A percentile compares a stretch with the other conserved stretches of the same genome.
phyloP scores from a whole-genome alignment of 2,329 filamentous ascomycete genomes.

The Diaporthe eres region DNA sequence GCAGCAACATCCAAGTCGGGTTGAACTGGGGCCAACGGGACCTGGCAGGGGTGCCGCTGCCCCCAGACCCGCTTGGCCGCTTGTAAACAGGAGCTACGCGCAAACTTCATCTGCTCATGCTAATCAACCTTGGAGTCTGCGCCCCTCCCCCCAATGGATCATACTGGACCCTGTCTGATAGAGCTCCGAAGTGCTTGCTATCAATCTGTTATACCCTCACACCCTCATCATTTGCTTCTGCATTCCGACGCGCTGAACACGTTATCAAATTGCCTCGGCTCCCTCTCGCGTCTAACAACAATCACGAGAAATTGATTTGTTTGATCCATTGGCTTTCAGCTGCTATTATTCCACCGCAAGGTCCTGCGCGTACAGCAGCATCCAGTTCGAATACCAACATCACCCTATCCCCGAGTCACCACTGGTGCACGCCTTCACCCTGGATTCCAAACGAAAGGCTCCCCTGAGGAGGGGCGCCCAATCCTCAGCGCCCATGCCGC shows the following conservation, averaged over 20 bases:
- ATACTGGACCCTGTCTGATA: slow-evolving; percentile 24
- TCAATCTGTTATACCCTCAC: slow-evolving; percentile 27
- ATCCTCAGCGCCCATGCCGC: slow-evolving; percentile 47
- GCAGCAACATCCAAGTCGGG: background rate
- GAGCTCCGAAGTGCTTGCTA: slow-evolving; percentile 24
- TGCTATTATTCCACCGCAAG: background rate
- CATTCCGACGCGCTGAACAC: slow-evolving; percentile 19
- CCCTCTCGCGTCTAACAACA: background rate
- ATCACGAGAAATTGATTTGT: background rate
- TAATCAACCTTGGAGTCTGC: slow-evolving; percentile 12
- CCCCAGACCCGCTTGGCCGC: slow-evolving; percentile 34
- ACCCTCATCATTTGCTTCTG: slow-evolving; percentile 16
- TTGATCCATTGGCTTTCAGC: background rate
- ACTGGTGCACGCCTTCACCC: slow-evolving; percentile 30
- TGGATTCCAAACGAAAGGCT: slow-evolving; percentile 43
- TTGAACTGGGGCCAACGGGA: background rate
- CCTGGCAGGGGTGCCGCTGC: background rate
- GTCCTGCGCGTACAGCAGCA: slow-evolving; percentile 2
- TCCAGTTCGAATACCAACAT: background rate
- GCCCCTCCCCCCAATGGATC: background rate
- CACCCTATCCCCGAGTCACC: background rate
- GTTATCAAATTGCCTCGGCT: slow-evolving; percentile 13
- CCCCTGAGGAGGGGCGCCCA: slow-evolving; percentile 50
- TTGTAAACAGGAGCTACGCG: slow-evolving; percentile 31
- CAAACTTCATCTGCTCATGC: slow-evolving; percentile 29